Conservation (phyloP, 495 filamentous ascomycete genomes). For the Annulohypoxylon stygium region DNA sequence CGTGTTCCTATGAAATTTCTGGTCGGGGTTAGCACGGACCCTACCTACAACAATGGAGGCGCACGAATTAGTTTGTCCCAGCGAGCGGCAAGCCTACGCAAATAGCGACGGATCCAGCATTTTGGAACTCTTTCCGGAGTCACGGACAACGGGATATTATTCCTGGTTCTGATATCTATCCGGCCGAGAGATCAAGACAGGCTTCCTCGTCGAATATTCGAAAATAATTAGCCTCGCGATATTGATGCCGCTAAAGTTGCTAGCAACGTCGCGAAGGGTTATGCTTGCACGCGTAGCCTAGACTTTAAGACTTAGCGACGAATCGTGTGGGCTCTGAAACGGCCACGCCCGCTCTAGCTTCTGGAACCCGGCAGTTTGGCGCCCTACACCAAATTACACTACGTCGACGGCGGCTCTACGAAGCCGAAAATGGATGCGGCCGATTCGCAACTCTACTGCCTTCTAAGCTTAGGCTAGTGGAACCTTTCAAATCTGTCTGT, state of each 20-base stretch:
- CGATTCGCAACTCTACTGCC: slow-evolving; percentile 19
- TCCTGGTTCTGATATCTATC: slow-evolving; percentile 22
- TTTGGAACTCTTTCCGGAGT: slow-evolving; percentile 18
- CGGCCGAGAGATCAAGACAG: slow-evolving; percentile 30
- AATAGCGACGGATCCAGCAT: slow-evolving; percentile 33
- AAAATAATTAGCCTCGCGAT: slow-evolving; percentile 17
- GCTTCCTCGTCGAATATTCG: slow-evolving; percentile 17
- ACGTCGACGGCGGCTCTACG: slow-evolving; percentile 36
- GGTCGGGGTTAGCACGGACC: slow-evolving; percentile 20
- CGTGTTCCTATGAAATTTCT: not conserved
- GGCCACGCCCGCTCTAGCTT: slow-evolving; percentile 25
- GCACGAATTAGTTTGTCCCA: slow-evolving; percentile 21
- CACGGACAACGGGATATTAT: slow-evolving; percentile 35
- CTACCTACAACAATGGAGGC: slow-evolving; percentile 8
- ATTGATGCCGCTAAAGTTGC: slow-evolving; percentile 26
- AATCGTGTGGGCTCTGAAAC: slow-evolving; percentile 37
- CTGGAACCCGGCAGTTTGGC: slow-evolving; percentile 41
- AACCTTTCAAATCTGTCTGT: slow-evolving; percentile 17
- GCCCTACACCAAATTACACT: slow-evolving; percentile 29
- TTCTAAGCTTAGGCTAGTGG: slow-evolving; percentile 29
- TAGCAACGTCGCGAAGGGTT: slow-evolving; percentile 28
- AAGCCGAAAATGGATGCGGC: slow-evolving; percentile 24
- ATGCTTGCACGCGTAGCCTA: slow-evolving; percentile 22
- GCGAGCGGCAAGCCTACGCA: slow-evolving; percentile 30
- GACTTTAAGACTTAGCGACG: slow-evolving; percentile 15